These are phyloP conservation scores for Ascochyta clinopodiicola DNA, from an alignment of 2,329 filamentous ascomycete species.

Conservation along the genomic window DNA sequence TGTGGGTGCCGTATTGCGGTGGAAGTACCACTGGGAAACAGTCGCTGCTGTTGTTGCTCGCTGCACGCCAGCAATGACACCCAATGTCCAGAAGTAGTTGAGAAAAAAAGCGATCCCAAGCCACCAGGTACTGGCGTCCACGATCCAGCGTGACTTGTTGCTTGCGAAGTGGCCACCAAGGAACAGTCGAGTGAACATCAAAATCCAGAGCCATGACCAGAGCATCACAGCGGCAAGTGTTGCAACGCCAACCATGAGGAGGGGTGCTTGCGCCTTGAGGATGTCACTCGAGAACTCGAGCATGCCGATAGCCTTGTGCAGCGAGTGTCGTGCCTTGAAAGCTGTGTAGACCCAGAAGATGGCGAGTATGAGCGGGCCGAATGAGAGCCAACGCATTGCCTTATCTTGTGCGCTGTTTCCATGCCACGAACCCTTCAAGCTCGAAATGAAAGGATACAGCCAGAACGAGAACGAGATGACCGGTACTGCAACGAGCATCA, in stretches of 20 bases:
- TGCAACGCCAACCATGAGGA: constrained; percentile 82
- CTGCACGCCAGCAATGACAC: constrained; percentile 86
- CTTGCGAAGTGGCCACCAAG: constrained; percentile 82
- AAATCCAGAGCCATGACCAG: constrained; percentile 96
- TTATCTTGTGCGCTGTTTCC: constrained; percentile 84
- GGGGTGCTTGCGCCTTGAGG: constrained; percentile 79
- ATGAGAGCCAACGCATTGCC: constrained; percentile 85
- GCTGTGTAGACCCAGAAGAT: constrained; percentile 85
- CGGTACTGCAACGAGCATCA: constrained; percentile 84
- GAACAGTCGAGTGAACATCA: constrained; percentile 96
- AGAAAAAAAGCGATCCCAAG: constrained; percentile 89
- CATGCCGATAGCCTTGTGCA: constrained; percentile 84
- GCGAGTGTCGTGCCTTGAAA: constrained; percentile 77
- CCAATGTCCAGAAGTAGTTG: constrained; percentile 94
- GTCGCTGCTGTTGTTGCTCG: constrained; percentile 91
- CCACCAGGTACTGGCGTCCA: constrained; percentile 92
- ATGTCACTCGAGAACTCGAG: constrained; percentile 92
- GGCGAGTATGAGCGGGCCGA: constrained; percentile 76
- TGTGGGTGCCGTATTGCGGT: constrained; percentile 80
- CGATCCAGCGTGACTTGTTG: constrained; percentile 68
- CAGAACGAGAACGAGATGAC: constrained; percentile 87
- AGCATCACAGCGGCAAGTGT: constrained; percentile 76
- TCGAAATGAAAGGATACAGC: constrained; percentile 88
- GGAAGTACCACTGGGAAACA: constrained; percentile 99
- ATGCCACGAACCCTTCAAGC: constrained; percentile 77